Percentiles rank a stretch among this genome's conserved stretches.
Evolutionary conservation across 2,329 filamentous ascomycete genomes (phyloP).

Genomic region (Neofusicoccum cordaticola): DNA sequence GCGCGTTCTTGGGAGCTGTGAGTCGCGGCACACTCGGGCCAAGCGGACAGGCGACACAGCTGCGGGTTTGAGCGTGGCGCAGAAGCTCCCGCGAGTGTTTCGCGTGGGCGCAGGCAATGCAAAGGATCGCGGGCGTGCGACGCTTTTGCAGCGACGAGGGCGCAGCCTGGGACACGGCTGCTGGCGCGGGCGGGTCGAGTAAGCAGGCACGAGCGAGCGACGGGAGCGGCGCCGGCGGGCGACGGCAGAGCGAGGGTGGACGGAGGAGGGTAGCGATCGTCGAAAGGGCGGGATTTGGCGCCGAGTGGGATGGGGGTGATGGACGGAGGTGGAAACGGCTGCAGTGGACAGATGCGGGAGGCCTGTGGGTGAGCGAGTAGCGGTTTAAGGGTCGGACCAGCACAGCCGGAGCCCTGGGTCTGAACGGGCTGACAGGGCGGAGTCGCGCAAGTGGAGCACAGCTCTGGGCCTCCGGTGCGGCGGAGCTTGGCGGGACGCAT

Average conservation of each 20-base stretch:
- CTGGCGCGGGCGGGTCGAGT: not conserved
- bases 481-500: not conserved
- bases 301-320: slow-evolving; percentile 4
- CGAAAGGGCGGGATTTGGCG: slow-evolving; percentile 8
- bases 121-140: slow-evolving; percentile 16
- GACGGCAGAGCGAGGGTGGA: not conserved
- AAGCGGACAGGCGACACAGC: slow-evolving; percentile 6
- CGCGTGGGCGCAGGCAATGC: slow-evolving; percentile 15
- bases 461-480: not conserved
- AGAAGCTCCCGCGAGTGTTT: slow-evolving; percentile 17
- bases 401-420: slow-evolving; percentile 1
- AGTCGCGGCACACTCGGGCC: slow-evolving; percentile 17
- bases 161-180: not conserved
- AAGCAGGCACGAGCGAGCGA: slow-evolving; percentile 10
- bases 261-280: slow-evolving; percentile 14
- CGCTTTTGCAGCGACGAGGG: not conserved
- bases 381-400: slow-evolving; percentile 10
- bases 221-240: not conserved
- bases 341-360: slow-evolving; percentile 12
- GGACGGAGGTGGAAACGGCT: slow-evolving; percentile 7
- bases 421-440: not conserved
- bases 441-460: not conserved
- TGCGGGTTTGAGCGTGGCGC: slow-evolving; percentile 15
- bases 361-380: slow-evolving; percentile 9
- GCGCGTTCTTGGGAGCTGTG: not conserved